A percentile compares a stretch with the other conserved stretches of the same genome.
Conservation (phyloP, 1,284 basidiomycete species). For the Pisolithus thermaeus region DNA sequence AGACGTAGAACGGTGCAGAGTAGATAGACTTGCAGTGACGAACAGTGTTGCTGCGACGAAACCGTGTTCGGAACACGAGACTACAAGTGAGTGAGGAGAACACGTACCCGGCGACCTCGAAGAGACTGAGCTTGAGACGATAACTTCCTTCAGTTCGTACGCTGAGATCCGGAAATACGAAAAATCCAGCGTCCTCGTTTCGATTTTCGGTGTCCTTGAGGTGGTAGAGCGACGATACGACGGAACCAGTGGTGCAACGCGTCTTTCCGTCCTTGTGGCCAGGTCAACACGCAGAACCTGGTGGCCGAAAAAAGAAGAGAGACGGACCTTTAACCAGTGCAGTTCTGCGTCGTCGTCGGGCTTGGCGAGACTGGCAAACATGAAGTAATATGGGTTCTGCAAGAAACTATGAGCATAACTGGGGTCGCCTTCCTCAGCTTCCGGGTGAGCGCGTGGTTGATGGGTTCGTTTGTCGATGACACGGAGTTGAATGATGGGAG, state of each 20-base stretch:
- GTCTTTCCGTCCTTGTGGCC: constrained; percentile 73
- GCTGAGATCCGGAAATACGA: constrained; percentile 84
- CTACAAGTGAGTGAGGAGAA: not conserved
- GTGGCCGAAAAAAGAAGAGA: not conserved
- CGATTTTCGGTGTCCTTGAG: constrained; percentile 86
- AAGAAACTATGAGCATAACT: constrained; percentile 48
- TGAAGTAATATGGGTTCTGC: constrained; percentile 92
- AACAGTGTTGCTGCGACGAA: constrained; percentile 60
- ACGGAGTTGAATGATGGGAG: constrained; percentile 91
- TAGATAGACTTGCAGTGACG: constrained; percentile 86
- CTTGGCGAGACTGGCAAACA: constrained; percentile 85
- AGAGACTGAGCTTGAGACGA: constrained; percentile 85
- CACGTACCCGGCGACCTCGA: constrained; percentile 88
- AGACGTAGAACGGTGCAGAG: constrained; percentile 84
- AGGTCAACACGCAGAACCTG: not conserved
- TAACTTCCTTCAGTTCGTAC: constrained; percentile 86
- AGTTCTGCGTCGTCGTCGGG: constrained; percentile 89
- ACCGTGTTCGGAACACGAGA: not conserved
- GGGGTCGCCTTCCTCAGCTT: constrained; percentile 31
- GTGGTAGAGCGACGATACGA: constrained; percentile 92
- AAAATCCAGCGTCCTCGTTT: constrained; percentile 84
- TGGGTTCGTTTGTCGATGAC: constrained; percentile 69
- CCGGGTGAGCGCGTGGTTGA: constrained; percentile 20
- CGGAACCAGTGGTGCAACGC: constrained; percentile 81
- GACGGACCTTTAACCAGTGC: constrained; percentile 75